These are phyloP conservation scores for Psilocybe mexicana DNA, from an alignment of 1,284 basidiomycete genomes.

Conservation along the genomic window DNA sequence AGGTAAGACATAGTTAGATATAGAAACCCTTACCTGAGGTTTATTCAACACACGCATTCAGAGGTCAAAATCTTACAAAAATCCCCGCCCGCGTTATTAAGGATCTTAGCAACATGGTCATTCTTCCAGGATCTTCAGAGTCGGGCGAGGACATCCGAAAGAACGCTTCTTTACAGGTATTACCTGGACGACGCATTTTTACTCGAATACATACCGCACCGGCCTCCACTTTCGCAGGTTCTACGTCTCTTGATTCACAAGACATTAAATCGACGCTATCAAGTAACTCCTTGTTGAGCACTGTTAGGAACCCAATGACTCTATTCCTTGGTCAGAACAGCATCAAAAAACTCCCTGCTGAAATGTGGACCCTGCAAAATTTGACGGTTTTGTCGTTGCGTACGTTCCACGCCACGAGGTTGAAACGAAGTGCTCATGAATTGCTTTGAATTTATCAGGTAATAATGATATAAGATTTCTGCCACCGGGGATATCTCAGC, in stretches of 20 bases:
- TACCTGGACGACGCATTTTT: constrained; percentile 14
- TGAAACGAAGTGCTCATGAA: constrained; percentile 3
- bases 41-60: constrained; percentile 2
- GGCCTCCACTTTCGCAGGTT: constrained; percentile 9
- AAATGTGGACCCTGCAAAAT: constrained; percentile 51
- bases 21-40: not conserved
- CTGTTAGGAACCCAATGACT: constrained; percentile 39
- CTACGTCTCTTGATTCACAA: not conserved
- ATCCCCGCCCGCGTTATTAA: constrained; percentile 25
- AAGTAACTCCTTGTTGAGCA: constrained; percentile 18
- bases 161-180: not conserved
- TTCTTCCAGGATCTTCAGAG: constrained; percentile 20
- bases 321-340: constrained; percentile 49
- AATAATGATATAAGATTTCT: constrained; percentile 56
- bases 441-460: constrained; percentile 35
- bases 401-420: constrained; percentile 33
- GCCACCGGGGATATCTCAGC: constrained; percentile 63
- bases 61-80: constrained; percentile 21
- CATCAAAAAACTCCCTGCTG: constrained; percentile 48
- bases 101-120: constrained; percentile 31
- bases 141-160: constrained; percentile 11
- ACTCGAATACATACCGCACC: constrained; percentile 24
- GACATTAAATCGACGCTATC: constrained; percentile 17
- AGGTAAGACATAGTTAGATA: constrained; percentile 30
- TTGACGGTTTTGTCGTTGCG: constrained; percentile 58